Percentiles rank a stretch among this genome's conserved stretches.
Evolutionary conservation across 2,329 filamentous ascomycete genomes (phyloP).

Genomic region (Cladobotryum protrusum): DNA sequence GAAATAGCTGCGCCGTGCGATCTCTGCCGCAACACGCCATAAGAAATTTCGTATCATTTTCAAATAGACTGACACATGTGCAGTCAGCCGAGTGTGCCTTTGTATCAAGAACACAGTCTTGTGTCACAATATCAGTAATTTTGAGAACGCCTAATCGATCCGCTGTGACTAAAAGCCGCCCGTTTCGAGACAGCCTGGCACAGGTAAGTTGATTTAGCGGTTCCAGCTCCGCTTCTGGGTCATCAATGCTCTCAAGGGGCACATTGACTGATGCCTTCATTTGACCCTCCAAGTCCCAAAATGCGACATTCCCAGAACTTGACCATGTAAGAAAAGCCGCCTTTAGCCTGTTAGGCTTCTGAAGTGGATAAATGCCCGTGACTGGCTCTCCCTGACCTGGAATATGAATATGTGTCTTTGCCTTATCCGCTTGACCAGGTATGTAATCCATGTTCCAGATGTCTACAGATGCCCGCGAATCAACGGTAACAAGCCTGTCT

Average conservation of each 20-base stretch:
- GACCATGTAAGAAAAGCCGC: constrained; percentile 89
- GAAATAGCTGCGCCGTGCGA: constrained; percentile 88
- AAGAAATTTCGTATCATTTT: constrained; percentile 54
- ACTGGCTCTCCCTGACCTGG: constrained; percentile 58
- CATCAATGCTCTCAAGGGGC: constrained; percentile 70
- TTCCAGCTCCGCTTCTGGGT: constrained; percentile 46
- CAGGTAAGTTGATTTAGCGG: constrained; percentile 53
- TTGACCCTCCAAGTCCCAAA: constrained; percentile 73
- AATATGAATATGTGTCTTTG: constrained; percentile 46
- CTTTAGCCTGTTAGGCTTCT: constrained; percentile 50
- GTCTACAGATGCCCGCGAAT: constrained; percentile 68
- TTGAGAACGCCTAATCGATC: constrained; percentile 81
- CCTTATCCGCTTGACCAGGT: constrained; percentile 32
- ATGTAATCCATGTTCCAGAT: constrained; percentile 49
- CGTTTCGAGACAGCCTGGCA: constrained; percentile 54
- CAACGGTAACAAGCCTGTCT: constrained; percentile 66
- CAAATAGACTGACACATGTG: constrained; percentile 69
- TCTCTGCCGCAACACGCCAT: constrained; percentile 83
- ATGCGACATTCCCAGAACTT: constrained; percentile 67
- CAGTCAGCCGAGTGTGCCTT: constrained; percentile 86
- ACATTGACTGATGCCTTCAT: constrained; percentile 60
- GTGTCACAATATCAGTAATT: constrained; percentile 57
- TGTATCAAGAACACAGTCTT: constrained; percentile 59
- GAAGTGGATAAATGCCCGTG: constrained; percentile 66
- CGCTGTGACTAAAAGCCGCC: constrained; percentile 67